Evolutionary conservation across 2,329 filamentous ascomycete species (phyloP), one percentile per base, ranked within the genome.

Genomic region (Chaetomiaceae sp.): DNA sequence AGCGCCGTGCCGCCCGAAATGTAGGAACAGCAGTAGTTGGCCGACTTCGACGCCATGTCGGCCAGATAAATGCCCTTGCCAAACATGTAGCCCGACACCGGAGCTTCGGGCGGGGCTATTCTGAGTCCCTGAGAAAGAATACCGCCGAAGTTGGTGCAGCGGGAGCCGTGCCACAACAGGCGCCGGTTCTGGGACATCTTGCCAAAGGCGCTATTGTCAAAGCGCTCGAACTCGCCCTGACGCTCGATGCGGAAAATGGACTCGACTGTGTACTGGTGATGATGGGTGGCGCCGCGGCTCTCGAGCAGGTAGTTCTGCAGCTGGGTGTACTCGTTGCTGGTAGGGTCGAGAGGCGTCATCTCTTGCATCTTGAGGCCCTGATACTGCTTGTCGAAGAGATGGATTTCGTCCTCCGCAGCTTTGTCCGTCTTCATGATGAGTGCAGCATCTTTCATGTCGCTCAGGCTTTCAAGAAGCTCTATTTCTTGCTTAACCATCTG

Each of bases 51-150:
- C 0, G 83, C 86, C 77, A 90, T 90, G 63, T 95, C 89, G 2
- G 89, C 89, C 2, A 95, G 79, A 65, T 95, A 95, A 42, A 95
- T 87, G 40, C 90, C 90, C 69, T 95, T 95, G 53, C 86, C 90
- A 61, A 95, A 95, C 87, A 92, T 92, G 73, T 92, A 90, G 1
- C 89, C 89, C 4, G 77, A 80, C 0, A 84, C 84, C 0, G 89
- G 90, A 0, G 90, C 90, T 67, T 95, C 86, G 0, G 86, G 86
- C 0, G 90, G 90, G 6, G 90, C 90, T 59, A 95, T 95, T n/a
- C 89, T 86, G 6, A 96, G 79, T 59, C 90, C 90, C 68, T 95
- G 89, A 53, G 84, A 87, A 37, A 95, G 80, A 54, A 96, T 96
- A 64, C 90, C 90, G 64, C 86, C 89, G 60, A 85, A 95, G 67